A percentile compares a stretch with the other conserved stretches of the same genome.
phyloP scores from a whole-genome alignment of 2,329 filamentous ascomycete genomes.

The Orbilia blumenaviensis region DNA sequence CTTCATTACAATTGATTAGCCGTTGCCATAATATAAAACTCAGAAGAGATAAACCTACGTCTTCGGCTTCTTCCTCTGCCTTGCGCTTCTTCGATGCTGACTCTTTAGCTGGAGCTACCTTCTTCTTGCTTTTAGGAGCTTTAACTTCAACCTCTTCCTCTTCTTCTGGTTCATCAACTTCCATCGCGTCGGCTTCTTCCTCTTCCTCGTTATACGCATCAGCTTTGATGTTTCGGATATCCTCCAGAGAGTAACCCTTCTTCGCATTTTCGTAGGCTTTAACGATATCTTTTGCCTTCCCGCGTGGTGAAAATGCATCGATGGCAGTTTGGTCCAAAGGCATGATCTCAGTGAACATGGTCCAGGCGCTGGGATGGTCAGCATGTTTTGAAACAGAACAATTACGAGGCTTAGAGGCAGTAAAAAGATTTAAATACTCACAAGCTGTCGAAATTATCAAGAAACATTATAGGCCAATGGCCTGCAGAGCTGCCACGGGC shows the following conservation, averaged over 20 bases:
- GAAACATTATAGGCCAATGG: constrained; percentile 52
- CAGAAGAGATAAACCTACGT: constrained; percentile 64
- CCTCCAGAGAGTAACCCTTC: constrained; percentile 77
- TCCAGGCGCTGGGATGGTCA: constrained; percentile 77
- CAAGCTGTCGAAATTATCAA: constrained; percentile 64
- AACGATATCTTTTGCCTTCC: constrained; percentile 82
- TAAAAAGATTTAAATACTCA: too few species aligned
- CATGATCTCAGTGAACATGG: constrained; percentile 81
- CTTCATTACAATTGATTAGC: constrained; percentile 66
- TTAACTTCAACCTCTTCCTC: constrained; percentile 69
- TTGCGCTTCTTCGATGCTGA: constrained; percentile 64
- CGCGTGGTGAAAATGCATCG: constrained; percentile 71
- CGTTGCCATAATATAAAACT: background rate
- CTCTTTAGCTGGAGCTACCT: constrained; percentile 64
- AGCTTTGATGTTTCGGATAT: constrained; percentile 82
- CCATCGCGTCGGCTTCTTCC: constrained; percentile 54
- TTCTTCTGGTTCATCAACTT: constrained; percentile 60
- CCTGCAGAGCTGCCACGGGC: constrained; percentile 46
- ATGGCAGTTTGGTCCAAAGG: constrained; percentile 79
- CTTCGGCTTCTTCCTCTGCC: constrained; percentile 76
- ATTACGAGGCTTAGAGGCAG: background rate
- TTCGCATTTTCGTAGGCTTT: constrained; percentile 82
- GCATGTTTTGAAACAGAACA: background rate
- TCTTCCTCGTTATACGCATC: constrained; percentile 63
- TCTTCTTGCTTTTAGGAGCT: constrained; percentile 70